phyloP scores from a whole-genome alignment of 192 early-diverging fungal genomes.

The Piromyces finnis region DNA sequence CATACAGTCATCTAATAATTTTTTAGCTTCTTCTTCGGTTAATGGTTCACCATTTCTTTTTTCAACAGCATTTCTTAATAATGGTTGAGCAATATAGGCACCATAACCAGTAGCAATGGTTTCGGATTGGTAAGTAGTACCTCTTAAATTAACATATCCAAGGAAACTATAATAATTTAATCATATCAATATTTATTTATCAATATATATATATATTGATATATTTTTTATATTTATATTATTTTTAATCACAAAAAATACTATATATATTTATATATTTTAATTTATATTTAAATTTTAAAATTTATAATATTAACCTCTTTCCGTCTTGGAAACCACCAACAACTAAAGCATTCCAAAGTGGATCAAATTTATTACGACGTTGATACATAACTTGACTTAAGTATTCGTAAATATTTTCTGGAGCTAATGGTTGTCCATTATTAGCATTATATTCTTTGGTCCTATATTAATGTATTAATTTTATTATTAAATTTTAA shows the following conservation, averaged over 20 bases:
- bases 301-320: slow-evolving; percentile 9
- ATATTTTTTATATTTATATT: too few relatives aligned
- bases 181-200: neutral
- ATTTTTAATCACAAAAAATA: too few relatives aligned
- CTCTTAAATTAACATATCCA: slow-evolving; percentile 80
- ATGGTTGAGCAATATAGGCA: slow-evolving; percentile 70
- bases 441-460: slow-evolving; percentile 79
- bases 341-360: slow-evolving; percentile 91
- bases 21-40: slow-evolving; percentile 73
- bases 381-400: slow-evolving; percentile 80
- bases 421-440: slow-evolving; percentile 65
- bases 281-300: too few relatives aligned
- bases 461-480: slow-evolving; percentile 24
- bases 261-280: too few relatives aligned
- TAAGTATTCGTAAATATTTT: slow-evolving; percentile 80
- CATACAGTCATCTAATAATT: slow-evolving; percentile 75
- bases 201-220: too few relatives aligned
- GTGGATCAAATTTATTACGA: slow-evolving; percentile 71
- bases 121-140: slow-evolving; percentile 77
- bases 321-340: slow-evolving; percentile 68
- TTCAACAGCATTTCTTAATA: slow-evolving; percentile 81
- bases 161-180: slow-evolving; percentile 41
- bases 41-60: slow-evolving; percentile 57
- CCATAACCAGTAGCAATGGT: slow-evolving; percentile 94
- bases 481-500: neutral